Percentiles rank a stretch among this genome's conserved stretches.
phyloP scores from a whole-genome alignment of 805 yeast species.

The Yarrowia divulgata region DNA sequence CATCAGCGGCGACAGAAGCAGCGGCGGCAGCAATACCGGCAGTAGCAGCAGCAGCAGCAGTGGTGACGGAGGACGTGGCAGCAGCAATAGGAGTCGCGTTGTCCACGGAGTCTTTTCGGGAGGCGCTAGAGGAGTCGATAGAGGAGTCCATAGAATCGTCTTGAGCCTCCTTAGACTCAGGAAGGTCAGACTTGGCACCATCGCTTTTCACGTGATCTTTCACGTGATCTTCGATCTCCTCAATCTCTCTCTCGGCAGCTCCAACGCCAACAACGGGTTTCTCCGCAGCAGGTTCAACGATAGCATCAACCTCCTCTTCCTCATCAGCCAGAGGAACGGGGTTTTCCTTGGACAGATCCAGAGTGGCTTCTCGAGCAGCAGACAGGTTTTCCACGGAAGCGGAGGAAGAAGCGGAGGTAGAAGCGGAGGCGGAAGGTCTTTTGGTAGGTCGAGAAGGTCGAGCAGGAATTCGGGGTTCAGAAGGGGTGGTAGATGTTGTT shows the following conservation, averaged over 20 bases:
- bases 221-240: constrained; percentile 3
- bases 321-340: neutral
- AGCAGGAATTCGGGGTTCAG: constrained; percentile 6
- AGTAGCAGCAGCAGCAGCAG: constrained; percentile 21
- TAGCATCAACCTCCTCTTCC: constrained; percentile 1
- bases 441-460: constrained; percentile 19
- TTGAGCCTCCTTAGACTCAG: neutral
- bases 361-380: constrained; percentile 5
- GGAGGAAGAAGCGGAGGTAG: neutral
- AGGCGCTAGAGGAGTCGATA: too few relatives aligned
- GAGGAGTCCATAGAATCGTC: too few relatives aligned
- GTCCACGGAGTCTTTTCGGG: too few relatives aligned
- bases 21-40: constrained; percentile 21
- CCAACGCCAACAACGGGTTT: constrained; percentile 2
- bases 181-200: too few relatives aligned
- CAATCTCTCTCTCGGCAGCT: constrained; percentile 11
- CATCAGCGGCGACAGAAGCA: constrained; percentile 2
- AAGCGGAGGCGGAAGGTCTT: neutral
- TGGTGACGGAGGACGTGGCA: neutral
- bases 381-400: neutral
- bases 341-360: constrained; percentile 7
- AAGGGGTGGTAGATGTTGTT: too few relatives aligned
- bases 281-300: neutral
- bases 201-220: too few relatives aligned
- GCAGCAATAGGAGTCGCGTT: neutral